Conservation (phyloP, 345 rosid genomes). For the Corymbia maculata region DNA sequence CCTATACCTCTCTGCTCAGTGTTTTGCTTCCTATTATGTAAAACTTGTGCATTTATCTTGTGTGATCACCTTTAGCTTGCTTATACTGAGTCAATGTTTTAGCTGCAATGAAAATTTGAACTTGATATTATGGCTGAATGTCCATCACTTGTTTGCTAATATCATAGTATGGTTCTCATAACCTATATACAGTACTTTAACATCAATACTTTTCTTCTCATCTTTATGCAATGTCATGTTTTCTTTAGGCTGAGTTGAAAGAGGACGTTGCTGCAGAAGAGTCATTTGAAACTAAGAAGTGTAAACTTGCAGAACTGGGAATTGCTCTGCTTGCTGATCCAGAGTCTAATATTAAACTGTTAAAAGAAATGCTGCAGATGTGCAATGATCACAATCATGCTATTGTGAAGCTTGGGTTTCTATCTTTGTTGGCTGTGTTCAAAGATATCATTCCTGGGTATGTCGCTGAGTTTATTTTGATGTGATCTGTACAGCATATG, state of each 20-base stretch:
- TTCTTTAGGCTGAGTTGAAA: conserved; percentile 79
- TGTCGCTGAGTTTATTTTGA: background rate
- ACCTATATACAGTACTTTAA: background rate
- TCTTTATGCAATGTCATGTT: background rate
- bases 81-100: background rate
- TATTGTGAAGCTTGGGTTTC: conserved; percentile 57
- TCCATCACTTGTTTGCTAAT: background rate
- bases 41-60: background rate
- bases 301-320: conserved; percentile 81
- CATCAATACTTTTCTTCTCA: background rate
- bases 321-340: conserved; percentile 65
- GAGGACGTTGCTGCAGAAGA: conserved; percentile 81
- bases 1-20: background rate
- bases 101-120: background rate
- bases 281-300: conserved; percentile 50
- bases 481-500: background rate
- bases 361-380: conserved; percentile 70
- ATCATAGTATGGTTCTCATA: background rate
- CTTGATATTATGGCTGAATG: background rate
- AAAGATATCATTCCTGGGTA: conserved; percentile 97
- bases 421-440: conserved; percentile 87
- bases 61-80: background rate
- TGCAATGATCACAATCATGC: conserved; percentile 50
- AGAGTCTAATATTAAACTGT: conserved; percentile 55
- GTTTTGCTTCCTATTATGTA: background rate